Conservation (phyloP, 2,329 filamentous ascomycete genomes). For the Cryphonectria parasitica region DNA sequence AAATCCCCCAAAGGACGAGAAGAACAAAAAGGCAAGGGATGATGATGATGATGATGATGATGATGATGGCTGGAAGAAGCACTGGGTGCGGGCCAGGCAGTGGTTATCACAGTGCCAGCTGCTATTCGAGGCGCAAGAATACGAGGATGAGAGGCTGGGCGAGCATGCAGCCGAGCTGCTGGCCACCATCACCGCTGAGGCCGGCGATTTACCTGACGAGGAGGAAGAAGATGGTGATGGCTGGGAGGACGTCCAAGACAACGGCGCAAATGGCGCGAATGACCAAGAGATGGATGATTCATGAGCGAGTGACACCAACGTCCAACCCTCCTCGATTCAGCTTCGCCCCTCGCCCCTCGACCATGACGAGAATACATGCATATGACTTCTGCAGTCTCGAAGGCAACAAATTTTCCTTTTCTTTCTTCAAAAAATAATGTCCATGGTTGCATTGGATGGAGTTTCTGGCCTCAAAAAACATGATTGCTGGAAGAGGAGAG, state of each 20-base stretch:
- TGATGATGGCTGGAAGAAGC: conserved; percentile 57
- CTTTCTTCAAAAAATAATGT: background rate
- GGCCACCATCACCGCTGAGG: conserved; percentile 62
- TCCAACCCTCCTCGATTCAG: conserved; percentile 47
- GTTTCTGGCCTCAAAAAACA: background rate
- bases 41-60: conserved; percentile 16
- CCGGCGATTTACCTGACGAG: conserved; percentile 64
- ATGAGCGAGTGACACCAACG: conserved; percentile 29
- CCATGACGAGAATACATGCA: background rate
- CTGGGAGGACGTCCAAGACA: conserved; percentile 53
- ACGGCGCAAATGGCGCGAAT: conserved; percentile 44
- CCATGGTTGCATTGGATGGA: background rate
- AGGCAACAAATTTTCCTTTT: background rate
- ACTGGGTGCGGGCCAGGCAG: conserved; percentile 74
- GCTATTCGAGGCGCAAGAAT: conserved; percentile 78
- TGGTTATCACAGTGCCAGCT: conserved; percentile 83
- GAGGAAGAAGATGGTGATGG: conserved; percentile 56
- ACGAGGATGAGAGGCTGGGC: conserved; percentile 80
- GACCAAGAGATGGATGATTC: conserved; percentile 58
- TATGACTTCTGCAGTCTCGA: background rate
- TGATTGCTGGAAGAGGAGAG: background rate
- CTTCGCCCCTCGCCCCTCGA: background rate
- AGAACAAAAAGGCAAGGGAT: background rate
- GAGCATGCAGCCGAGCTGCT: conserved; percentile 77
- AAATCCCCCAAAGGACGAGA: conserved; percentile 38